Base-by-base conservation (phyloP, 106 monocot species). In the Allium fistulosum region DNA sequence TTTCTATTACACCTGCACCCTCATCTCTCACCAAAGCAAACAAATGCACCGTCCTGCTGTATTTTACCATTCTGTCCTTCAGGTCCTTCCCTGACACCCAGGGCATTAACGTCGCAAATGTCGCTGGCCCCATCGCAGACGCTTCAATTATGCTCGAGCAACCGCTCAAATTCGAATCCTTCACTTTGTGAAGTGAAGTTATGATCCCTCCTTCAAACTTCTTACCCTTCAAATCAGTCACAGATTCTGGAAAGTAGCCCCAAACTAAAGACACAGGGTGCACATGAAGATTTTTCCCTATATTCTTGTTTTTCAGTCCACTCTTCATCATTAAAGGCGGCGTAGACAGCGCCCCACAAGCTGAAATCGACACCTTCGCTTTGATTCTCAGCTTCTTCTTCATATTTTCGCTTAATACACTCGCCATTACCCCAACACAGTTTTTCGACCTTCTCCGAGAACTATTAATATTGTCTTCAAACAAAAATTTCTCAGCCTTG, bases 181-280 rank as follows among this genome's bases (percentile, higher is more conserved):
- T 69, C 3, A 80, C 59, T 49, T 82, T 82, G 78, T 84, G 84
- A 66, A 88, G 6, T 37, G 85, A 82, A 51, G 89, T 89, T 37
- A 89, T 82, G 67, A 89, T 85, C 28, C 89, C 89, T 53, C 89
- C 89, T 46, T 82, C 77, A 59, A 74, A 82, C 8, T 1, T 53
- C 52, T 73, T 80, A 8, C 91, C 91, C 61, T 77, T 72, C 56
- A 85, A 56, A 46, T 79, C 75, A 11, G 77, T 48, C 2, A n/a
- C 71, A 1, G 76, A 74, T 0, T 90, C 90, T 0, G 94, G 94
- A 66, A 94, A 90, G 76, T 90, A 94, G 7, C 94, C 94, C 94
- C 94, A 94, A 4, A 72, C 94, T 3, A 87, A 7, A 47, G 66
- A 48, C 2, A 71, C 82, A 7, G 94, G 94, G 65, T 94, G 94